Percentiles rank a stretch among this genome's conserved stretches.
Conservation (phyloP, 108 stramenopile species). For the Cyclotella choctawhatcheeana region DNA sequence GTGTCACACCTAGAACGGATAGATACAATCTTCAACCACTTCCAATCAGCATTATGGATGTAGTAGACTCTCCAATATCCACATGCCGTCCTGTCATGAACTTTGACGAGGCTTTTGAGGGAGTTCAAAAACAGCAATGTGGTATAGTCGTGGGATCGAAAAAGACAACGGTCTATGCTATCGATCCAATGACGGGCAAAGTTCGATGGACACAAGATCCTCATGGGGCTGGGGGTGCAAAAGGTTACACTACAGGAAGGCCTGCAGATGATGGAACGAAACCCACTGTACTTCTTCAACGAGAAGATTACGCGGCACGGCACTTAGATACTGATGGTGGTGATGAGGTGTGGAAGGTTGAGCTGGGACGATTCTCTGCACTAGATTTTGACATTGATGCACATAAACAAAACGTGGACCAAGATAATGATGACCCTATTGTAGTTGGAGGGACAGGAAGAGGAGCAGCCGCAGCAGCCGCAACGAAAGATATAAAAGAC, state of each 20-base stretch:
- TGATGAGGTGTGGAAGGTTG: slow-evolving; percentile 78
- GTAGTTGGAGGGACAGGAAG: slow-evolving; percentile 18
- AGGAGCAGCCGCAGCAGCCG: slow-evolving; percentile 36
- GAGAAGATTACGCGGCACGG: slow-evolving; percentile 76
- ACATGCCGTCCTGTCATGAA: slow-evolving; percentile 42
- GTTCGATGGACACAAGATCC: slow-evolving; percentile 64
- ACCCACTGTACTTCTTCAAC: slow-evolving; percentile 69
- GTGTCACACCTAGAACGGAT: slow-evolving; percentile 15
- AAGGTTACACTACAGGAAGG: slow-evolving; percentile 19
- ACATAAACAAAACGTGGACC: slow-evolving; percentile 21
- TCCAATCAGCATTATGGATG: slow-evolving; percentile 62
- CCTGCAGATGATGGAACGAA: slow-evolving; percentile 19
- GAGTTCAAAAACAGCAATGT: slow-evolving; percentile 50
- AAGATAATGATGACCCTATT: slow-evolving; percentile 1
- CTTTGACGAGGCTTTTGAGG: slow-evolving; percentile 14
- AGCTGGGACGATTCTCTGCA: slow-evolving; percentile 68
- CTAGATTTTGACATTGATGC: slow-evolving; percentile 64
- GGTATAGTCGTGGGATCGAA: slow-evolving; percentile 83
- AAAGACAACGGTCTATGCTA: slow-evolving; percentile 67
- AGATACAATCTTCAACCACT: slow-evolving; percentile 27
- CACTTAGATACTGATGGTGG: slow-evolving; percentile 73
- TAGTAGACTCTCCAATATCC: slow-evolving; percentile 64
- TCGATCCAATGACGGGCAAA: slow-evolving; percentile 65
- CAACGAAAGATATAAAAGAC: slow-evolving; percentile 18
- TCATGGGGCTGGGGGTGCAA: slow-evolving; percentile 35